phyloP scores from a whole-genome alignment of 164 flowering plant species.

The Berberis vulgaris region DNA sequence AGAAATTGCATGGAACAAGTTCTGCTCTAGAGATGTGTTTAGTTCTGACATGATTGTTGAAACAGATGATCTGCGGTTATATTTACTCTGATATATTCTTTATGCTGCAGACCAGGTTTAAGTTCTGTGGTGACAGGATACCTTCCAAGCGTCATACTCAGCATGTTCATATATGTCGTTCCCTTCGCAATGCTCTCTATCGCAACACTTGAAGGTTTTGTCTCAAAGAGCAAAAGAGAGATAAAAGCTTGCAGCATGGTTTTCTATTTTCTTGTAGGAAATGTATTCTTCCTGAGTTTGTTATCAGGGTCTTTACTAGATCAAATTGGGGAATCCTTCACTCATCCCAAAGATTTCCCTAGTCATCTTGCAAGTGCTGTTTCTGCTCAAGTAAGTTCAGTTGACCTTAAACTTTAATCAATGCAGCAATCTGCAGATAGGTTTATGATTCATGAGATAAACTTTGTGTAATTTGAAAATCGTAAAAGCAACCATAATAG shows the following conservation, averaged over 20 bases:
- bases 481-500: too few species aligned
- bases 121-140: conserved; percentile 78
- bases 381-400: conserved; percentile 63
- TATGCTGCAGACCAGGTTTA: conserved; percentile 63
- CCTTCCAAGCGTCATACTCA: conserved; percentile 80
- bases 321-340: conserved; percentile 69
- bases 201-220: conserved; percentile 49
- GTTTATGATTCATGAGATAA: too few species aligned
- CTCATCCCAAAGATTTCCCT: conserved; percentile 60
- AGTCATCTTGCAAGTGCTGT: conserved; percentile 81
- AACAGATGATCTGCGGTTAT: neutral
- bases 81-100: conserved; percentile 1
- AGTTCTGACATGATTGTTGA: neutral
- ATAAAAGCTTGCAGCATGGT: conserved; percentile 84
- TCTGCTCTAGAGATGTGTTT: neutral
- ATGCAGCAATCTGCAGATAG: too few species aligned
- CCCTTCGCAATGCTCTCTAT: conserved; percentile 70
- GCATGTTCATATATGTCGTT: conserved; percentile 60
- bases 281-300: conserved; percentile 80
- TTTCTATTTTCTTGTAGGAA: conserved; percentile 84
- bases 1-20: too few species aligned
- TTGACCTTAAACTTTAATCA: too few species aligned
- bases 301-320: conserved; percentile 82
- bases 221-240: conserved; percentile 66
- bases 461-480: too few species aligned